Evolutionary conservation across 2,329 filamentous ascomycete species (phyloP).

Genomic region (Neofusicoccum umdonicola): DNA sequence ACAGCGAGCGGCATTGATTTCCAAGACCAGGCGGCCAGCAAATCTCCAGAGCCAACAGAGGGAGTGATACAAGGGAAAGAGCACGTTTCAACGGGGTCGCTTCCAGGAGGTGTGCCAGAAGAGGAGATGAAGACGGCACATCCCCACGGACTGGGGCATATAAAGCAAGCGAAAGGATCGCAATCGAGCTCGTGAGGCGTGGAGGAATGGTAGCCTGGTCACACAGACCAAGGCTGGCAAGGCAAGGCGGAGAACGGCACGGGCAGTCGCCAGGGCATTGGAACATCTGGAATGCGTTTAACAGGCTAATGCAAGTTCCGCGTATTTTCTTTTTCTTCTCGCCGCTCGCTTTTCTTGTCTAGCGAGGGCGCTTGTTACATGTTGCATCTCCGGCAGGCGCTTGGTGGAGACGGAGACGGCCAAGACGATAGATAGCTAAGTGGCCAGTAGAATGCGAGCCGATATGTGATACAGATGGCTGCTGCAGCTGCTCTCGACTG

Average conservation of each 20-base stretch:
- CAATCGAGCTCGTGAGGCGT: conserved; percentile 3
- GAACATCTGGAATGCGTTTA: neutral
- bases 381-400: neutral
- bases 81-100: conserved; percentile 39
- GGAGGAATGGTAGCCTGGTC: neutral
- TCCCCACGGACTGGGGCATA: conserved; percentile 33
- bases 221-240: neutral
- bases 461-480: neutral
- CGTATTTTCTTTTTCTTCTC: neutral
- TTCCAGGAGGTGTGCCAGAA: conserved; percentile 43
- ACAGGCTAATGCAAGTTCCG: neutral
- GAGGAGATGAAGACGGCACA: conserved; percentile 37
- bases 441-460: neutral
- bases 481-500: no score
- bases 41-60: conserved; percentile 24
- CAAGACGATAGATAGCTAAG: neutral
- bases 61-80: conserved; percentile 28
- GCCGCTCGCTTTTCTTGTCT: neutral
- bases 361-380: neutral
- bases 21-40: neutral
- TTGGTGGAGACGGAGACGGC: neutral
- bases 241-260: neutral
- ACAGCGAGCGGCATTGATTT: neutral
- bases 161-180: conserved; percentile 21
- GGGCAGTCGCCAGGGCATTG: neutral